Conservation (phyloP, 352 stramenopile species). For the Globisporangium perplexum region DNA sequence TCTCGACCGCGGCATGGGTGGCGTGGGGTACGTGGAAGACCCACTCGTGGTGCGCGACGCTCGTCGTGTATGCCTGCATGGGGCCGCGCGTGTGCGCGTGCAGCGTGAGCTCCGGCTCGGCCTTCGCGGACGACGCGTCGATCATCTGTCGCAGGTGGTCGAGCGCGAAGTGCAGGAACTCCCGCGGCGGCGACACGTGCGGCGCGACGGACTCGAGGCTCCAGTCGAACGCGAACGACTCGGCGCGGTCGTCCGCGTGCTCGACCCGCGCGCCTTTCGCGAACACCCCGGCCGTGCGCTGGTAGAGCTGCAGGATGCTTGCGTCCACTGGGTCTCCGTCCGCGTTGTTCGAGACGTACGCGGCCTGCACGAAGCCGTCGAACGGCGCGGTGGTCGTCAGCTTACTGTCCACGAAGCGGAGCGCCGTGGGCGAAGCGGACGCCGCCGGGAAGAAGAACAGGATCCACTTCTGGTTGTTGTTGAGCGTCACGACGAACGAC, state of each 20-base stretch:
- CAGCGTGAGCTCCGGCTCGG: slow-evolving; percentile 47
- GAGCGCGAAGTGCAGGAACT: slow-evolving; percentile 66
- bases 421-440: slow-evolving; percentile 7
- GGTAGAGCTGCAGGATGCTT: slow-evolving; percentile 54
- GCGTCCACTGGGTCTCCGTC: slow-evolving; percentile 12
- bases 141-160: slow-evolving; percentile 56
- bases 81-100: slow-evolving; percentile 67
- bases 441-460: slow-evolving; percentile 52
- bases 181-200: background rate
- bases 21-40: slow-evolving; percentile 33
- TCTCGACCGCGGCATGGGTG: slow-evolving; percentile 35
- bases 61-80: slow-evolving; percentile 48
- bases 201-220: slow-evolving; percentile 16
- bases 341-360: slow-evolving; percentile 48
- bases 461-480: slow-evolving; percentile 74
- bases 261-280: slow-evolving; percentile 19
- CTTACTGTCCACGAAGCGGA: slow-evolving; percentile 35
- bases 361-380: slow-evolving; percentile 56
- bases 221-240: slow-evolving; percentile 64
- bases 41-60: slow-evolving; percentile 23
- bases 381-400: slow-evolving; percentile 51
- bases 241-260: slow-evolving; percentile 17
- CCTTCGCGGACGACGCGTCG: slow-evolving; percentile 26
- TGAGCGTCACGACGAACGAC: slow-evolving; percentile 55
- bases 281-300: slow-evolving; percentile 50